Conservation (phyloP, 2,329 filamentous ascomycete genomes). For the Stagonosporopsis tanaceti region DNA sequence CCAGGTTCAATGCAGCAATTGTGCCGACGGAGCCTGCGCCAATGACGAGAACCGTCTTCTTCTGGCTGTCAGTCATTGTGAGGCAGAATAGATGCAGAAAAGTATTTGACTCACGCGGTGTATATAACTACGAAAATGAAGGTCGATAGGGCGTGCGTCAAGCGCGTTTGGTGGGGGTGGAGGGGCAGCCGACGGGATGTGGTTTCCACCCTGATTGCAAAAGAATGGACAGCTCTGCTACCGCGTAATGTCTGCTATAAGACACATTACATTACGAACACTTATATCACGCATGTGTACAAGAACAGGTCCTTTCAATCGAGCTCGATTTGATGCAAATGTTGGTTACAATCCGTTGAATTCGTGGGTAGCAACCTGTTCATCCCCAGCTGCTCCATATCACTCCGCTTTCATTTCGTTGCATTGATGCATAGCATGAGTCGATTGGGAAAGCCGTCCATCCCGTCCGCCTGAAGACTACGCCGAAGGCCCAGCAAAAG, state of each 20-base stretch:
- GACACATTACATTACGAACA: not conserved
- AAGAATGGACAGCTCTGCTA: not conserved
- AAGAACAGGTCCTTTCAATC: slow-evolving; percentile 41
- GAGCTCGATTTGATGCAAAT: slow-evolving; percentile 52
- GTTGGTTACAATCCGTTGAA: slow-evolving; percentile 50
- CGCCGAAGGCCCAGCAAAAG: slow-evolving; percentile 51
- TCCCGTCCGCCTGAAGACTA: slow-evolving; percentile 48
- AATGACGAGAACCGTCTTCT: slow-evolving; percentile 59
- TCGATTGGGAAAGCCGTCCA: slow-evolving; percentile 47
- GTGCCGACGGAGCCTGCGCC: slow-evolving; percentile 65
- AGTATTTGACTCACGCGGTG: slow-evolving; percentile 4
- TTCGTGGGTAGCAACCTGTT: slow-evolving; percentile 46
- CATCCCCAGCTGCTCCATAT: slow-evolving; percentile 42
- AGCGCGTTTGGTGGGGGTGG: slow-evolving; percentile 35
- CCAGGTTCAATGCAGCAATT: slow-evolving; percentile 64
- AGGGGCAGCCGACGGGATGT: slow-evolving; percentile 30
- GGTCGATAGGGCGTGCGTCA: slow-evolving; percentile 16
- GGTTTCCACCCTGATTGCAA: not conserved
- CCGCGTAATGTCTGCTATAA: not conserved
- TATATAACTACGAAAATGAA: not conserved
- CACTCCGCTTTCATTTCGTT: slow-evolving; percentile 39
- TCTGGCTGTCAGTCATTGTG: slow-evolving; percentile 33
- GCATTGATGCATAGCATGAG: slow-evolving; percentile 42
- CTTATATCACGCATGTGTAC: not conserved
- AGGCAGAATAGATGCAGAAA: not conserved